phyloP scores from a whole-genome alignment of 2,329 filamentous ascomycete species.

The Aspergillus pseudonomiae region DNA sequence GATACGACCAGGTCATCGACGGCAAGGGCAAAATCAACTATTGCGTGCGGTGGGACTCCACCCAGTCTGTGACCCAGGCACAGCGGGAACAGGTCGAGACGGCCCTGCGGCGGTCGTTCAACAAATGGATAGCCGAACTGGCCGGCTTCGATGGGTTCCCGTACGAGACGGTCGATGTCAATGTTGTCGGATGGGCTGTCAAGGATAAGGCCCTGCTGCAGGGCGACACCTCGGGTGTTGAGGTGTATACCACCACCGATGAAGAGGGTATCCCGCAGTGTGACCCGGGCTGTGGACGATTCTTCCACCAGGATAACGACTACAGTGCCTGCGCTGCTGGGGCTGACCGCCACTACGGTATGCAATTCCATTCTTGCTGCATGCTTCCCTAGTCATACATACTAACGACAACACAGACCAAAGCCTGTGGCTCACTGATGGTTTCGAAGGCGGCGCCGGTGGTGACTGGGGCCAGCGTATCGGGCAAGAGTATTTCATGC shows the following conservation, averaged over 20 bases:
- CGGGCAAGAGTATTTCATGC: conserved; percentile 18
- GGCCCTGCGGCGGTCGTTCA: conserved; percentile 13
- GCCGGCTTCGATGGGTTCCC: conserved; percentile 21
- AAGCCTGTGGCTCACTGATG: conserved; percentile 23
- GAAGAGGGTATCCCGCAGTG: conserved; percentile 17
- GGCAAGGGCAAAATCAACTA: conserved; percentile 20
- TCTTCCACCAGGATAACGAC: conserved; percentile 20
- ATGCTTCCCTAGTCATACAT: rapidly evolving
- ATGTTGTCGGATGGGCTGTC: conserved; percentile 20
- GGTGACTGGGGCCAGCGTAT: conserved; percentile 24
- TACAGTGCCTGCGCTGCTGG: conserved; percentile 16
- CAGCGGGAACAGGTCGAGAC: conserved; percentile 16
- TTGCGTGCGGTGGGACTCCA: conserved; percentile 22
- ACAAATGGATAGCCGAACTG: conserved; percentile 19
- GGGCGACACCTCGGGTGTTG: conserved; percentile 16
- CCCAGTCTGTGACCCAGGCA: conserved; percentile 10
- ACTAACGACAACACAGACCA: conserved; percentile 9
- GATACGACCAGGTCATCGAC: conserved; percentile 20
- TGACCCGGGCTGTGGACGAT: conserved; percentile 17
- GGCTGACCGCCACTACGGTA: conserved; percentile 19
- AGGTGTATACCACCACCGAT: conserved; percentile 20
- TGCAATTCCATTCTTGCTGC: background rate
- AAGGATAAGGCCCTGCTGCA: conserved; percentile 13
- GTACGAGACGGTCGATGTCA: conserved; percentile 18
- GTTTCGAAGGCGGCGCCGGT: conserved; percentile 18